phyloP scores from a whole-genome alignment of 176 grass and related monocot genomes.

The Rhynchospora tenuis region DNA sequence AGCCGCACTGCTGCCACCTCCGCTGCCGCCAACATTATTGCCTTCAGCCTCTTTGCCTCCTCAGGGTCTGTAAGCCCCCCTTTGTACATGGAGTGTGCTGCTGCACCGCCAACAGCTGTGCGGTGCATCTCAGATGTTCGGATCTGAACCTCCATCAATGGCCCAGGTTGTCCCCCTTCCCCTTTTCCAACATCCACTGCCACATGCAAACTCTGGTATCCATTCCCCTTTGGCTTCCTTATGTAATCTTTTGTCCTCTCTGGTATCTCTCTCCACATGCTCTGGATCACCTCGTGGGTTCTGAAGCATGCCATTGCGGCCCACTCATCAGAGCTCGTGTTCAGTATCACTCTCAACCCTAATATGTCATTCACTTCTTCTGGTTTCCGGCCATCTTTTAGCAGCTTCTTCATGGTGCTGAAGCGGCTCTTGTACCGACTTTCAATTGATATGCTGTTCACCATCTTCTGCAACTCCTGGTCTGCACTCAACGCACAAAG shows the following conservation, averaged over 20 bases:
- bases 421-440: conserved; percentile 87
- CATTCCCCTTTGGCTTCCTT: conserved; percentile 65
- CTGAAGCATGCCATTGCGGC: conserved; percentile 57
- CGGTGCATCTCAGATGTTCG: conserved; percentile 69
- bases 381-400: conserved; percentile 74
- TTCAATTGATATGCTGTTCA: conserved; percentile 54
- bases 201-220: conserved; percentile 91
- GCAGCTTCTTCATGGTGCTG: conserved; percentile 93
- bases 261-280: conserved; percentile 67
- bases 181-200: conserved; percentile 70
- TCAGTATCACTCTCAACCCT: conserved; percentile 71
- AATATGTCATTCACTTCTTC: conserved; percentile 89
- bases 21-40: conserved; percentile 75
- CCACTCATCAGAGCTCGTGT: conserved; percentile 32
- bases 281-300: conserved; percentile 48
- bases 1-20: conserved; percentile 77
- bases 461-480: conserved; percentile 46
- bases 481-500: conserved; percentile 53
- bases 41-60: conserved; percentile 73
- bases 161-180: conserved; percentile 29
- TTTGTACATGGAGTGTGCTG: conserved; percentile 92
- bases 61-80: conserved; percentile 75
- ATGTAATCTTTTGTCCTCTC: conserved; percentile 84
- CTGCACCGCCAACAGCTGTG: conserved; percentile 72
- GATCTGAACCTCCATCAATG: conserved; percentile 94